These are phyloP conservation scores for Penicillium sumatraense DNA, from an alignment of 2,329 filamentous ascomycete species.

Conservation along the genomic window DNA sequence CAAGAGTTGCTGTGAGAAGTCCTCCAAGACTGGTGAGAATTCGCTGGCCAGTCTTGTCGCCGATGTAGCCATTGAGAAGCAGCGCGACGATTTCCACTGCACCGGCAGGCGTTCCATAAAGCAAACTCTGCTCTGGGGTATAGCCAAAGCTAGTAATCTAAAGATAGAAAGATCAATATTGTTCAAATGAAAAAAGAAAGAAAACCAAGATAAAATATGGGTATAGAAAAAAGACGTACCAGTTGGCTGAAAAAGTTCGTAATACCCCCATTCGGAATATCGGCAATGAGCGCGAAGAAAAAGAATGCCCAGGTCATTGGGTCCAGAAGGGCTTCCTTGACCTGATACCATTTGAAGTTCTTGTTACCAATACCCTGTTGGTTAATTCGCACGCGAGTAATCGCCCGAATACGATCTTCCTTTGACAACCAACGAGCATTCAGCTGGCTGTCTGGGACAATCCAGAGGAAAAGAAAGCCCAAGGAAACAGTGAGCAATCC, in stretches of 20 bases:
- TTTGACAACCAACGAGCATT: constrained; percentile 58
- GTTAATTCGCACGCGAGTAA: constrained; percentile 1
- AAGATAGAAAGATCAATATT: not conserved
- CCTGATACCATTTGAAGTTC: constrained; percentile 1
- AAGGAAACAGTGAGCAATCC: constrained; percentile 57
- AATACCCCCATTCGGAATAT: constrained; percentile 4
- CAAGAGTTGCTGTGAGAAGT: constrained; percentile 58
- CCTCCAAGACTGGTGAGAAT: constrained; percentile 62
- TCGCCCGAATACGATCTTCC: not conserved
- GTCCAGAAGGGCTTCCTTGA: constrained; percentile 4
- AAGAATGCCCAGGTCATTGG: constrained; percentile 5
- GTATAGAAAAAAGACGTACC: constrained; percentile 29
- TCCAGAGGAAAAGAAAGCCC: constrained; percentile 55
- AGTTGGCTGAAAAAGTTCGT: constrained; percentile 56
- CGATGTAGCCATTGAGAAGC: constrained; percentile 60
- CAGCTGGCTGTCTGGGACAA: constrained; percentile 64
- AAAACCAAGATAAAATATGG: not conserved
- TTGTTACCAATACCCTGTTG: constrained; percentile 3
- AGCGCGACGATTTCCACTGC: constrained; percentile 66
- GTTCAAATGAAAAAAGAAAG: not conserved
- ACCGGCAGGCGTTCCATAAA: constrained; percentile 69
- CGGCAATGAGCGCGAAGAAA: not conserved
- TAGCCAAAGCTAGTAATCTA: constrained; percentile 68
- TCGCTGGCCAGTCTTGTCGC: constrained; percentile 61
- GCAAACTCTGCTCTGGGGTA: constrained; percentile 63